Evolutionary conservation across 306 rosid species (phyloP), one percentile per base, ranked within the genome.

Genomic region (Dryas alaskensis): DNA sequence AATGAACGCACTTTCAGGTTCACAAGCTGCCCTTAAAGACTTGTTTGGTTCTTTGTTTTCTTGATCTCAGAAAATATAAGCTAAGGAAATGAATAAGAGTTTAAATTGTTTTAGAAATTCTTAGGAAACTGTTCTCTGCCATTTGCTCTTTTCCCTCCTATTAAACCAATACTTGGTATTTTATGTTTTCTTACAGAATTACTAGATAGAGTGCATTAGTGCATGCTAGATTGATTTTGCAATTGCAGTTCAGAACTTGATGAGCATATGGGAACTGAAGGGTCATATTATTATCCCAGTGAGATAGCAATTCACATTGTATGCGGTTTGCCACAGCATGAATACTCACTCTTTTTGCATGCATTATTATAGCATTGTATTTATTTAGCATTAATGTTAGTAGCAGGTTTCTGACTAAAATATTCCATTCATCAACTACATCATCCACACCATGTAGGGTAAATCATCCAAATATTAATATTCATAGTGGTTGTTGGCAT

Each of bases 401-500:
- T 60, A 72, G 74, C 47, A 43, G 57, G 66, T 3, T 25, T 48
- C 25, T 48, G 74, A 19, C 60, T 58, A 67, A 17, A 16, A 40
- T 46, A 60, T 60, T 60, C 58, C 60, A 43, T 77, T 63, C 58
- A 65, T 65, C 7, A 67, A 76, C 46, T 40, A 58, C 7, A 4
- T 67, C 61, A 69, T 58, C 53, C 51, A 43, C 65, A 42, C 5
- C 48, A 19, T 57, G 44, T 45, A 54, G 14, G 50, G n/a, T 64
- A 19, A 12, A 50, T 55, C 46, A 46, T 47, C 70, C 42, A 43
- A 19, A 49, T 55, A 61, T 54, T 72, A 77, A 68, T 48, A 49
- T 10, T 52, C 66, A 44, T 45, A 27, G 43, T 70, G 76, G 60
- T 54, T 70, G 71, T 52, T 71, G 55, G 58, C 57, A 70, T 70